phyloP scores from a whole-genome alignment of 129 eudicot species.

The Flaveria ramosissima region DNA sequence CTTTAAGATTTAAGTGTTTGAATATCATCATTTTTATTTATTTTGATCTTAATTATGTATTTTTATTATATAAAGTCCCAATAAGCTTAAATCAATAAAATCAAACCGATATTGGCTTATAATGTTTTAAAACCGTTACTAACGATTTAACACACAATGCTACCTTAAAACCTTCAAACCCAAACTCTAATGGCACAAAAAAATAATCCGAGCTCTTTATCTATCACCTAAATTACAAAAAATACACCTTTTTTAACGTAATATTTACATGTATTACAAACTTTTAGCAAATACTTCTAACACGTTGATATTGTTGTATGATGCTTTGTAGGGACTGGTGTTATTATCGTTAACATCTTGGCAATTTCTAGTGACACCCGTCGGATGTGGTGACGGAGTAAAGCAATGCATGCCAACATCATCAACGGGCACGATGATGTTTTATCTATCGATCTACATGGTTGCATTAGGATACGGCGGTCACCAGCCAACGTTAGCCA shows the following conservation, averaged over 20 bases:
- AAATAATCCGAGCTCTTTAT: too few species aligned
- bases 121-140: background rate
- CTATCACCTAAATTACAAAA: too few species aligned
- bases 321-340: conserved; percentile 55
- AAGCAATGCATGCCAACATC: conserved; percentile 46
- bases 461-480: conserved; percentile 95
- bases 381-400: conserved; percentile 73
- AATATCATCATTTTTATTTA: too few species aligned
- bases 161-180: too few species aligned
- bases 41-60: too few species aligned
- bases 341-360: conserved; percentile 67
- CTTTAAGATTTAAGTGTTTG: too few species aligned
- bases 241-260: too few species aligned
- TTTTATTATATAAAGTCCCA: too few species aligned
- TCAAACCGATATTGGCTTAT: background rate
- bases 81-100: too few species aligned
- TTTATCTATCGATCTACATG: conserved; percentile 71
- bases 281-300: background rate
- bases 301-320: background rate
- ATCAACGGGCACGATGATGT: conserved; percentile 39
- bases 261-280: background rate
- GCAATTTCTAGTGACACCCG: conserved; percentile 60
- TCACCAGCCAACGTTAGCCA: conserved; percentile 85
- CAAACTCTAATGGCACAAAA: too few species aligned
- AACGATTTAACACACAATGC: background rate